Evolutionary conservation across 2,329 filamentous ascomycete species (phyloP).

Genomic region (Colletotrichum sp.): DNA sequence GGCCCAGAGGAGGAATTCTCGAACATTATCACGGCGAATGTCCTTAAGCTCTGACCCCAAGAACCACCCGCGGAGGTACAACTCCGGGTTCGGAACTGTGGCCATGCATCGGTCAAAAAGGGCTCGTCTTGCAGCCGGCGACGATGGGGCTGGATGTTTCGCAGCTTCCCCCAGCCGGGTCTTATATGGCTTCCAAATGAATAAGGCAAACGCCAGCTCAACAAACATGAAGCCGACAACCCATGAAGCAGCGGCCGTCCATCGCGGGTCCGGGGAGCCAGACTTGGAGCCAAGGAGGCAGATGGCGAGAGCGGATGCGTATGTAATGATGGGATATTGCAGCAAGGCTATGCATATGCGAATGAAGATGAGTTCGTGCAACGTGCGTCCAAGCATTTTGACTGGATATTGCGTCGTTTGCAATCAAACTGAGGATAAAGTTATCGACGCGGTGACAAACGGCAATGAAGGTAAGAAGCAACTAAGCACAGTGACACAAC

Average conservation of each 20-base stretch:
- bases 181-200: conserved; percentile 48
- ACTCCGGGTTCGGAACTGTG: conserved; percentile 58
- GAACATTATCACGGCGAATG: conserved; percentile 71
- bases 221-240: conserved; percentile 26
- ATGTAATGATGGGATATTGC: conserved; percentile 54
- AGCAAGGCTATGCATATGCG: conserved; percentile 51
- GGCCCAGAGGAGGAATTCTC: conserved; percentile 72
- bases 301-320: conserved; percentile 31
- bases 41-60: conserved; percentile 61
- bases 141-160: conserved; percentile 44
- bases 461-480: neutral
- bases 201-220: conserved; percentile 48
- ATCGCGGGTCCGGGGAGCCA: conserved; percentile 25
- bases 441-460: neutral
- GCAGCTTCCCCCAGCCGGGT: conserved; percentile 42
- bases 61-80: conserved; percentile 70
- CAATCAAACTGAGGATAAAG: neutral
- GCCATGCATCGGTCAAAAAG: conserved; percentile 63
- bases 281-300: conserved; percentile 25
- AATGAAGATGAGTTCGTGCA: conserved; percentile 39
- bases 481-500: neutral
- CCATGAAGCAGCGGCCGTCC: conserved; percentile 25
- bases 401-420: neutral
- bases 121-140: conserved; percentile 51
- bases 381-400: conserved; percentile 6